Evolutionary conservation across 345 rosid genomes (phyloP), one percentile per base, ranked within the genome.

Genomic region (Acer negundo): DNA sequence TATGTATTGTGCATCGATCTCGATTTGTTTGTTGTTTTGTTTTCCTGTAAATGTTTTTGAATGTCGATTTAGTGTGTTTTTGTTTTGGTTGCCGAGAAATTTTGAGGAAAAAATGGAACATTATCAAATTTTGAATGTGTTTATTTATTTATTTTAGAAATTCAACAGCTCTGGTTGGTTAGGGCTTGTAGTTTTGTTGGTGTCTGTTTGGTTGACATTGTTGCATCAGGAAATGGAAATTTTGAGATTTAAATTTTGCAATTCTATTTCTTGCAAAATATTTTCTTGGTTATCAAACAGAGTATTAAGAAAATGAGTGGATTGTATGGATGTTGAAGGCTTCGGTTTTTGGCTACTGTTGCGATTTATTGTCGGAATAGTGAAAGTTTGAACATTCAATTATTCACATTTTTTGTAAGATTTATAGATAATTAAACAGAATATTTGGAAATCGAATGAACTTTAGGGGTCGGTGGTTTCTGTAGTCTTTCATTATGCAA

Each of bases 11-110:
- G 51, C 61, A 40, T 75, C 67, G 73, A 67, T 82, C 77, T 82
- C 77, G 62, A 62, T 65, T 75, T 20, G 62, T 76, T 86, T 74
- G 38, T 62, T 1, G 72, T 58, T 59, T 12, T 3, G 49, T 22
- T 28, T 1, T 69, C 79, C 75, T 69, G 58, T 73, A 72, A 69
- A 71, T 59, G 62, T 59, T 70, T 63, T 63, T 17, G 46, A 26
- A 22, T 73, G 71, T 38, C 62, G 72, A 65, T 75, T 80, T 77
- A 62, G 44, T 74, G 19, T 63, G 73, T 51, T 44, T 55, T 76
- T 75, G 26, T 65, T 23, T 83, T 80, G 89, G 77, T 49, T 73
- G 80, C 75, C 68, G 79, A 68, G 76, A 75, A 73, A 75, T 67
- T 35, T 49, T 44, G 47, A 77, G 79, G 77, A 74, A 63, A 55